phyloP scores from a whole-genome alignment of 495 filamentous ascomycete species.

The Penicillium cataractarum region DNA sequence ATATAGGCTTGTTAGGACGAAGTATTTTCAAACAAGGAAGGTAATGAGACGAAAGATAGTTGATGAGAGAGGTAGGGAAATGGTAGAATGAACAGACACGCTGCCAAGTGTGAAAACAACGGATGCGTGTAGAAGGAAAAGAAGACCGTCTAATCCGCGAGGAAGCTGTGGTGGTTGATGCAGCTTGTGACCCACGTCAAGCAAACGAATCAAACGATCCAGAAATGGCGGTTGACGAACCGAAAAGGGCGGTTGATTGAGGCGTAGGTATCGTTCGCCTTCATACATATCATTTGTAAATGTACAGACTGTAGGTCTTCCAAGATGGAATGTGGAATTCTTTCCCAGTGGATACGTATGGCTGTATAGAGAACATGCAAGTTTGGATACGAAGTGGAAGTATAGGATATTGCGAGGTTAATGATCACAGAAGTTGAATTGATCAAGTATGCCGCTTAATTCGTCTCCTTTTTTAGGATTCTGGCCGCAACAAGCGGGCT shows the following conservation, averaged over 20 bases:
- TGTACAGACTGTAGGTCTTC: neutral
- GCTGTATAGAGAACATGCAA: neutral
- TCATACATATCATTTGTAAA: too few relatives aligned
- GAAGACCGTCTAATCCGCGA: neutral
- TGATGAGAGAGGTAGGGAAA: neutral
- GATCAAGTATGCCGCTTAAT: neutral
- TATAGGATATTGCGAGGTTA: neutral
- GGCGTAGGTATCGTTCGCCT: too few relatives aligned
- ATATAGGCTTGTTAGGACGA: neutral
- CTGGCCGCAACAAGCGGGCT: conserved; percentile 36
- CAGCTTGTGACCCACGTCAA: neutral
- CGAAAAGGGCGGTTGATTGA: too few relatives aligned
- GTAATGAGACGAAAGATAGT: neutral
- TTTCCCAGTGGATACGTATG: neutral
- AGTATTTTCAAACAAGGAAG: too few relatives aligned
- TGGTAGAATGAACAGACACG: neutral
- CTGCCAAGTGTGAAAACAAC: neutral
- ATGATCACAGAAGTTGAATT: too few relatives aligned
- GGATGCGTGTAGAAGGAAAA: neutral
- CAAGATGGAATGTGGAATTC: neutral
- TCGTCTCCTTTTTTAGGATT: neutral
- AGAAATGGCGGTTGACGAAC: too few relatives aligned
- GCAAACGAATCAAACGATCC: neutral
- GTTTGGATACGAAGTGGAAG: neutral
- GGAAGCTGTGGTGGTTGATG: neutral